Percentiles rank a stretch among this genome's conserved stretches.
phyloP scores from a whole-genome alignment of 805 yeast genomes.

The Zygosaccharomyces bisporus region DNA sequence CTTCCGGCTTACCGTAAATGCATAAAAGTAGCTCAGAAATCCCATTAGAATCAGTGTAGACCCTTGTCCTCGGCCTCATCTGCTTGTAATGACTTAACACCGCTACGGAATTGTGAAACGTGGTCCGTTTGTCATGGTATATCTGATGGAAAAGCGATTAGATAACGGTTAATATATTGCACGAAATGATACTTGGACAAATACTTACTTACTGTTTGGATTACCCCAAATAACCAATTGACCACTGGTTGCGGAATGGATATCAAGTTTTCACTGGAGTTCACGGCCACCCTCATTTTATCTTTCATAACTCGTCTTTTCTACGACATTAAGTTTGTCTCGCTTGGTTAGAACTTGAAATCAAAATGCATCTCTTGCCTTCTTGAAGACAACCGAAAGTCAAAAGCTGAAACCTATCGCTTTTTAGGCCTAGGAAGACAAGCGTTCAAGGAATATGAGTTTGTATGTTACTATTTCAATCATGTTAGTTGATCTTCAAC shows the following conservation, averaged over 20 bases:
- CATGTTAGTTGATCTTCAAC: neutral
- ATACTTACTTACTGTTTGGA: conserved; percentile 42
- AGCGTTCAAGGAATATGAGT: conserved; percentile 13
- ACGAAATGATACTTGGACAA: neutral
- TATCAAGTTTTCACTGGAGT: neutral
- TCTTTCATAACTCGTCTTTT: conserved; percentile 3
- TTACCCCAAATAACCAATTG: conserved; percentile 56
- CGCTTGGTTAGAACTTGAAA: conserved; percentile 2
- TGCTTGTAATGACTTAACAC: conserved; percentile 49
- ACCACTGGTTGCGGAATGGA: conserved; percentile 33
- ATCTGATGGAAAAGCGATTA: conserved; percentile 34
- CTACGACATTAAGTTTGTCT: conserved; percentile 1
- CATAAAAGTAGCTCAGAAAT: conserved; percentile 55
- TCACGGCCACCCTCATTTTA: neutral
- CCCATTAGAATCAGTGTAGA: conserved; percentile 57
- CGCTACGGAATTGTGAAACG: conserved; percentile 54
- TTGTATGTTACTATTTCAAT: conserved; percentile 14
- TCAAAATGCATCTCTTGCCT: neutral
- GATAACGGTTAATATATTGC: neutral
- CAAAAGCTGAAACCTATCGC: neutral
- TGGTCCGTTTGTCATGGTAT: conserved; percentile 53
- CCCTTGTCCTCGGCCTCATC: conserved; percentile 67
- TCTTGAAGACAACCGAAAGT: neutral
- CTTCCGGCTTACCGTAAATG: conserved; percentile 50
- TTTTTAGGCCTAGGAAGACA: neutral